Conservation (phyloP, 1,284 basidiomycete species). For the Apiotrichum akiyoshidainum region DNA sequence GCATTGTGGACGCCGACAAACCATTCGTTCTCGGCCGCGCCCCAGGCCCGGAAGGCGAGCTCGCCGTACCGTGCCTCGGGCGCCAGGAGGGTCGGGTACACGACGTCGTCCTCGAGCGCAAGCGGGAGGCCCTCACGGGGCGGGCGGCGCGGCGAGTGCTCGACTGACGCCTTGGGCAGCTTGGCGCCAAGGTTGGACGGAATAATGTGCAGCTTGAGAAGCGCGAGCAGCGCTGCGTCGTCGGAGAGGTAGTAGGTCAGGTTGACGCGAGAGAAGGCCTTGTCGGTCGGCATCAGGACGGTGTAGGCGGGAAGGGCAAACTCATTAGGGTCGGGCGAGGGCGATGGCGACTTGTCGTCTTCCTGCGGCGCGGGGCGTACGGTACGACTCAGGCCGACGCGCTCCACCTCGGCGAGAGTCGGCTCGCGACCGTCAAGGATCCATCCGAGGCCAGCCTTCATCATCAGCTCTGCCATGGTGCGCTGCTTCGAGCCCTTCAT, state of each 20-base stretch:
- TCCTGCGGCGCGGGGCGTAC: slow-evolving; percentile 48
- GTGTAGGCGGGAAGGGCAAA: slow-evolving; percentile 61
- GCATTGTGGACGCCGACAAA: slow-evolving; percentile 89
- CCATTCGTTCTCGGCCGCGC: slow-evolving; percentile 52
- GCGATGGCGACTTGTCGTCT: not conserved
- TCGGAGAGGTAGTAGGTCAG: slow-evolving; percentile 72
- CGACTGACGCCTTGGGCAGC: slow-evolving; percentile 7
- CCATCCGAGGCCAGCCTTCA: slow-evolving; percentile 82
- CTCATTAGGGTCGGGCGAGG: slow-evolving; percentile 6
- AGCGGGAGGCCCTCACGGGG: slow-evolving; percentile 60
- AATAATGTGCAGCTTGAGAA: slow-evolving; percentile 88
- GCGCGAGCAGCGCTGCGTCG: slow-evolving; percentile 58
- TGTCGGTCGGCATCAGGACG: slow-evolving; percentile 83
- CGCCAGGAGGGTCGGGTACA: slow-evolving; percentile 71
- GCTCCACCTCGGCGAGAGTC: slow-evolving; percentile 54
- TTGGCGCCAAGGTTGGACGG: slow-evolving; percentile 46
- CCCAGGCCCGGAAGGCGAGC: slow-evolving; percentile 66
- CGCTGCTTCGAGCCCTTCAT: slow-evolving; percentile 79
- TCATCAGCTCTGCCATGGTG: slow-evolving; percentile 81
- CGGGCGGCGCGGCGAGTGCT: slow-evolving; percentile 10
- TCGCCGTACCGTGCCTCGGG: slow-evolving; percentile 67
- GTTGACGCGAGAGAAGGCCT: slow-evolving; percentile 86
- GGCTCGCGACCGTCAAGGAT: slow-evolving; percentile 78
- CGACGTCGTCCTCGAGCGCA: slow-evolving; percentile 63
- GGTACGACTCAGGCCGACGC: slow-evolving; percentile 45